Conservation (phyloP, 257 asterid genomes). For the Paraleonurus japonicus region DNA sequence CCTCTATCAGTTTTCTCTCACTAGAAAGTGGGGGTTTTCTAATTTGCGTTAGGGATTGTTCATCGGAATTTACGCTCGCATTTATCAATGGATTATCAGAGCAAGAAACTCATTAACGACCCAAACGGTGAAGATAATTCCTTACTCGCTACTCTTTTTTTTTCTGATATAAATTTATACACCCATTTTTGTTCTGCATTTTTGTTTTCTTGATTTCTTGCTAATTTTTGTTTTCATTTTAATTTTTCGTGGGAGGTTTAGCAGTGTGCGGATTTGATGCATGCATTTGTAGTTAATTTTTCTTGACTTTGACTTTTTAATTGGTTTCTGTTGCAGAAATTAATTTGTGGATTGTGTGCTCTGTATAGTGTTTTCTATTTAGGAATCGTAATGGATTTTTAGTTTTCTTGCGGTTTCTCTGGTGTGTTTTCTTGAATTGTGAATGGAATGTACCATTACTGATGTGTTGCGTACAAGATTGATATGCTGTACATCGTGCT, state of each 20-base stretch:
- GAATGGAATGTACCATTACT: not conserved
- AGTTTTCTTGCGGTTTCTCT: not conserved
- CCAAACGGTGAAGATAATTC: conserved; percentile 60
- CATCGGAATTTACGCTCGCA: conserved; percentile 22
- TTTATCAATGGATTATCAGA: conserved; percentile 56
- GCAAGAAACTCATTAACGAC: conserved; percentile 91
- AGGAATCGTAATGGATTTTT: conserved; percentile 2
- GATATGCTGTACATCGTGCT: conserved; percentile 4
- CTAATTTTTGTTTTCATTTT: not conserved
- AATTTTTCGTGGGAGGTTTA: not conserved
- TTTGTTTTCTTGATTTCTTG: conserved; percentile 15
- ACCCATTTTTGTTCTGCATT: conserved; percentile 16
- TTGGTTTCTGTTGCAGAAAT: conserved; percentile 7
- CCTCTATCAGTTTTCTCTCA: conserved; percentile 35
- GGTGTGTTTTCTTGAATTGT: conserved; percentile 16
- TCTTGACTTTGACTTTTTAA: conserved; percentile 22
- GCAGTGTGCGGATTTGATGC: conserved; percentile 28
- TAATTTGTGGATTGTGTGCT: conserved; percentile 21
- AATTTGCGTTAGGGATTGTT: conserved; percentile 35
- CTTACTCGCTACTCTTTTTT: conserved; percentile 12
- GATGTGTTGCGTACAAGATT: not conserved
- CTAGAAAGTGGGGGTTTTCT: conserved; percentile 29
- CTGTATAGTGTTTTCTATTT: not conserved
- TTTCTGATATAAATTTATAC: not conserved
- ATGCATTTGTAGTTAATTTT: conserved; percentile 31